Base-by-base conservation (phyloP, 495 filamentous ascomycete genomes). In the Pyronema domesticum region DNA sequence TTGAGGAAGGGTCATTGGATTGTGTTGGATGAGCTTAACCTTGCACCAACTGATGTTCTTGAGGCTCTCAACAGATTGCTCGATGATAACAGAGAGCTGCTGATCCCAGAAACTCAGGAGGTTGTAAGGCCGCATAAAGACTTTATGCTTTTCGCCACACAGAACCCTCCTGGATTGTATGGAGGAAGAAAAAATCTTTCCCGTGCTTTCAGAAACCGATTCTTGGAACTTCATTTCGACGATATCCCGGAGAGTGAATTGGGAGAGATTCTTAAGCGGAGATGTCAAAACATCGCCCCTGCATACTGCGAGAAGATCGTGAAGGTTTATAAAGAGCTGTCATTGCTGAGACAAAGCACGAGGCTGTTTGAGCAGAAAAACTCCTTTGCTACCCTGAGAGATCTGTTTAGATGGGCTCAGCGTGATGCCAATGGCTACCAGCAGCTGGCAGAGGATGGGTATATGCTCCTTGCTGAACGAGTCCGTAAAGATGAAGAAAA, bases 71-170 rank as follows among this genome's bases (percentile, higher is more conserved):
- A 99, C 67, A 79, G 93, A 55, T 74, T 99, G 2, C 72, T 99
- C 0, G 93, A 99, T 60, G 93, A 99, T 65, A 99, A 99, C 59
- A 76, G 91, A n/a, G 93, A 99, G 65, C 79, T 99, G 1, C 76
- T 96, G 46, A 91, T 99, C 45, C 91, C 93, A 0, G 93, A 99
- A 62, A 96, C 93, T 0, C 93, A 99, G 66, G 87, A 96, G 61
- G 74, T 87, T 14, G 82, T 99, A 30, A 80, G 81, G 36, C 93
- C 93, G 0, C 86, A 95, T 55, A 78, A 82, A 36, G 86, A 93
- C 64, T 99, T 99, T 69, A 94, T 96, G 81, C 75, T 99, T 0
- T 99, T 96, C 60, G 93, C 93, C n/a, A 99, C 93, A 0, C 93
- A 99, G 61, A 99, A 99, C 59, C 93, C 93, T 2, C 83, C 93